phyloP scores from a whole-genome alignment of 768 basidiomycete species.

The Lactarius sanguifluus region DNA sequence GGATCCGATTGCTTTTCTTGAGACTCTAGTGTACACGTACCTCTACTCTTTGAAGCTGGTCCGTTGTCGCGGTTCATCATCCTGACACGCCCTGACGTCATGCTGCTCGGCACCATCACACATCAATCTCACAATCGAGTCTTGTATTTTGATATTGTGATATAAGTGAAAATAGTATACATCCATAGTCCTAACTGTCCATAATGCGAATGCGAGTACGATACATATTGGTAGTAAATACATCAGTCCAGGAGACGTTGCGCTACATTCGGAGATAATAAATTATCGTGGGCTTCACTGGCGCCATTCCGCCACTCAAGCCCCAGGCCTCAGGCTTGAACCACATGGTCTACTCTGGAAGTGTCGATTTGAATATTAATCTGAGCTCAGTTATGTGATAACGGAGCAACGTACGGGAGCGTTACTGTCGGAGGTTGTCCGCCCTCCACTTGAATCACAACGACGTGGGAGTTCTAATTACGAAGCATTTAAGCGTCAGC shows the following conservation, averaged over 20 bases:
- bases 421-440: constrained; percentile 44
- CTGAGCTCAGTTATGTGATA: background rate
- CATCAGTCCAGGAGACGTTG: constrained; percentile 2
- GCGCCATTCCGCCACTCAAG: constrained; percentile 2
- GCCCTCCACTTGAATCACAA: constrained; percentile 49
- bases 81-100: constrained; percentile 23
- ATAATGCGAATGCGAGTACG: constrained; percentile 4
- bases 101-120: constrained; percentile 12
- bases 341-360: constrained; percentile 19
- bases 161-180: constrained; percentile 19
- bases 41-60: background rate
- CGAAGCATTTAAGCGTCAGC: constrained; percentile 5
- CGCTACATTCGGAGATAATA: constrained; percentile 1
- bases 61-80: background rate
- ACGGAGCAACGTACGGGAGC: constrained; percentile 54
- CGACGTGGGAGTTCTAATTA: constrained; percentile 59
- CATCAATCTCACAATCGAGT: constrained; percentile 15
- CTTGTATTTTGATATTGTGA: constrained; percentile 7
- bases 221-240: constrained; percentile 22
- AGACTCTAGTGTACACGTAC: too few species aligned
- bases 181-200: constrained; percentile 11
- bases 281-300: background rate
- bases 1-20: background rate
- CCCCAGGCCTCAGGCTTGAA: background rate
- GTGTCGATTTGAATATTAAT: background rate